A percentile compares a stretch with the other conserved stretches of the same genome.
These are phyloP conservation scores for Penicillium vulpinum DNA, from an alignment of 2,329 filamentous ascomycete species.

Conservation along the genomic window DNA sequence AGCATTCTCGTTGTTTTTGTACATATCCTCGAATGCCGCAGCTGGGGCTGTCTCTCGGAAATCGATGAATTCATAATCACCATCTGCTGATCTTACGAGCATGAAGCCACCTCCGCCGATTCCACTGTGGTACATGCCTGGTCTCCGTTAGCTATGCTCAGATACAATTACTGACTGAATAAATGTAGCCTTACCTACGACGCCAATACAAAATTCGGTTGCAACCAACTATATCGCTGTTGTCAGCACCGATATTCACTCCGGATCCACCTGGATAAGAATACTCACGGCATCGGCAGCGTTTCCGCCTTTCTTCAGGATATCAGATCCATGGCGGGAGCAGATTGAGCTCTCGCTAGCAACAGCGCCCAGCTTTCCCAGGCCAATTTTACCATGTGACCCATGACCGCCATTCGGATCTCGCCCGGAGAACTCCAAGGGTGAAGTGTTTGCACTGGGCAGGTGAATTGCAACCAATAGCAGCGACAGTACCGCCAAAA, in stretches of 20 bases:
- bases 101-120: conserved; percentile 92
- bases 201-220: conserved; percentile 72
- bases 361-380: conserved; percentile 59
- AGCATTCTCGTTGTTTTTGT: conserved; percentile 64
- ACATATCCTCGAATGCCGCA: conserved; percentile 83
- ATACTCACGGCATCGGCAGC: conserved; percentile 68
- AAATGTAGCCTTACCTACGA: conserved; percentile 53
- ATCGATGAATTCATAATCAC: conserved; percentile 82
- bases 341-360: conserved; percentile 70
- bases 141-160: neutral
- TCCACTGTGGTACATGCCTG: conserved; percentile 72
- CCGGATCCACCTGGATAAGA: neutral
- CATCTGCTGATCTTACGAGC: conserved; percentile 70
- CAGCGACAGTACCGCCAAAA: conserved; percentile 21
- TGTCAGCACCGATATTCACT: neutral
- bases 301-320: conserved; percentile 65
- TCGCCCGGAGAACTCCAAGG: conserved; percentile 17
- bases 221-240: conserved; percentile 59
- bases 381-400: conserved; percentile 32
- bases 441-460: conserved; percentile 23
- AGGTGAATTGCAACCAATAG: conserved; percentile 24
- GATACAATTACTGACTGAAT: neutral
- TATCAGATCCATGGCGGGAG: conserved; percentile 65
- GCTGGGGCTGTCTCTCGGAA: conserved; percentile 87
- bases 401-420: neutral